A percentile compares a stretch with the other conserved stretches of the same genome.
Conservation (phyloP, 2,329 filamentous ascomycete species). For the Pyrenophora graminea region DNA sequence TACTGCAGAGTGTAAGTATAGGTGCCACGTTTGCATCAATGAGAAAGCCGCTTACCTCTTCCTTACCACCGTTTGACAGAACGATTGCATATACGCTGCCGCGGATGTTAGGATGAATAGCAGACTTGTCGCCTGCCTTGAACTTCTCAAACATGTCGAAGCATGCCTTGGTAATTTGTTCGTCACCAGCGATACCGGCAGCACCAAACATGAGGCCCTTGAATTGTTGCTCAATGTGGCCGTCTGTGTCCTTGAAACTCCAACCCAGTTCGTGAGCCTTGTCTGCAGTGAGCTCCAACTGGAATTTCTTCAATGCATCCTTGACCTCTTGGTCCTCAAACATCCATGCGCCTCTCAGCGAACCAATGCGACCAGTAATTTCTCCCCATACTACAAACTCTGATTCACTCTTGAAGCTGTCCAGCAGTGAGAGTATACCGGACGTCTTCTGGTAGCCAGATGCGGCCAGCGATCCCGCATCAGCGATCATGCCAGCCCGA, state of each 20-base stretch:
- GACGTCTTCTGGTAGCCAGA: conserved; percentile 95
- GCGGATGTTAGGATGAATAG: conserved; percentile 90
- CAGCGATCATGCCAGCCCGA: conserved; percentile 86
- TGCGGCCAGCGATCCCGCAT: conserved; percentile 84
- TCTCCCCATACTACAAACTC: conserved; percentile 97
- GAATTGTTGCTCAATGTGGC: conserved; percentile 91
- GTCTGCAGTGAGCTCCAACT: conserved; percentile 73
- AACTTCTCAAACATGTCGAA: conserved; percentile 92
- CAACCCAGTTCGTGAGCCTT: conserved; percentile 89
- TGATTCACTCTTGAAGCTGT: conserved; percentile 78
- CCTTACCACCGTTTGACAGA: conserved; percentile 79
- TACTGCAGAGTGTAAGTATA: conserved; percentile 58
- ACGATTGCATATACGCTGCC: conserved; percentile 84
- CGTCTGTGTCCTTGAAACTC: conserved; percentile 82
- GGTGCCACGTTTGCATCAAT: neutral
- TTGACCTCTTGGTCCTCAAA: conserved; percentile 77
- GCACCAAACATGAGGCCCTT: conserved; percentile 87
- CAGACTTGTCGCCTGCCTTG: conserved; percentile 73
- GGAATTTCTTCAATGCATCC: conserved; percentile 81
- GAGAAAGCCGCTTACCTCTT: conserved; percentile 62
- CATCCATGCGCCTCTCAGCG: conserved; percentile 84
- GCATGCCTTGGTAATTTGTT: conserved; percentile 75
- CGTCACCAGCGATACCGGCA: conserved; percentile 79
- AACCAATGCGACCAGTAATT: conserved; percentile 75
- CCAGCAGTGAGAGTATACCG: conserved; percentile 80